Base-by-base conservation (phyloP, 2,329 filamentous ascomycete genomes). In the Nigrograna mackinnonii region DNA sequence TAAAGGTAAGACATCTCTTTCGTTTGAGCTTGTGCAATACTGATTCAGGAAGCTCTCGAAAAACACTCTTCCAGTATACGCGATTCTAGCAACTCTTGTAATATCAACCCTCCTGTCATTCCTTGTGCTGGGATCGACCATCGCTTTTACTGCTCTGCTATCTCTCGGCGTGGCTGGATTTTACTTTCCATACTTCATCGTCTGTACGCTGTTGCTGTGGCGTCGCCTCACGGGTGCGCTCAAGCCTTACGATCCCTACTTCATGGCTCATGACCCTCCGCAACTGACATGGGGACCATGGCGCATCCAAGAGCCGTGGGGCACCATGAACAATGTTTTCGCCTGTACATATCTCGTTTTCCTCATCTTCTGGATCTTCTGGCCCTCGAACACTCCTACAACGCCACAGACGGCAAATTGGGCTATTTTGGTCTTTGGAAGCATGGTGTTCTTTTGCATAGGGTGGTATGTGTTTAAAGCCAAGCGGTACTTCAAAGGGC, bases 171-270 rank as follows among this genome's bases (percentile, higher is more conserved):
- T 49, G n/a, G 35, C 12, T 12, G 45, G 34, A 5, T 30, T 51
- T 2, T 49, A 41, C 20, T 6, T 43, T 4, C 44, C 45, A 4
- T 51, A 51, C 30, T 35, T 50, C n/a, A 22, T 50, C 26, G 34
- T 22, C 4, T 22, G 17, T 19, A 12, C 24, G 2, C 20, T 50
- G 1, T 39, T 50, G 3, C 44, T 50, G 7, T 50, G 22, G 20
- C 44, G 44, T 11, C 31, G 47, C 3, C 4, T 47, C 6, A 35
- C 24, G 12, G 41, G 47, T 4, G 17, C 2, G 4, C 37, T 47
- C 20, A 19, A 26, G 12, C 26, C 19, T 33, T 11, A 9, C 22
- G 20, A 7, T 22, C 6, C 17, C 14, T 28, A 26, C 36, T 9
- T n/a, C 24, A 28, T 28, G 24, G 18, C 16, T 7, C 9, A 9